A percentile compares a stretch with the other conserved stretches of the same genome.
Conservation (phyloP, 768 basidiomycete genomes). For the Gymnopilus junonius region DNA sequence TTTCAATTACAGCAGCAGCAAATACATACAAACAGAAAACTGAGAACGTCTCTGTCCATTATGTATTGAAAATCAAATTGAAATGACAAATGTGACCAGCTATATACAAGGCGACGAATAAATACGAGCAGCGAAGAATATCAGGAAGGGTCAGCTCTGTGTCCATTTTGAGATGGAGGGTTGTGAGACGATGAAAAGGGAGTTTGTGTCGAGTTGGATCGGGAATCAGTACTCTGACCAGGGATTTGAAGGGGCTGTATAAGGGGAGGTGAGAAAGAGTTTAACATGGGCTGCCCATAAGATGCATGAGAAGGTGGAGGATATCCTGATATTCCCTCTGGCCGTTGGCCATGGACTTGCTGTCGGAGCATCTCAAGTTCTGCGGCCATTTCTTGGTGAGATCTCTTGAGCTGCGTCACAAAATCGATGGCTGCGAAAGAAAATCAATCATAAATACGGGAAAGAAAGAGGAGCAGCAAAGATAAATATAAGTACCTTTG, state of each 20-base stretch:
- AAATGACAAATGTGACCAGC: not conserved
- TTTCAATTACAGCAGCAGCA: not conserved
- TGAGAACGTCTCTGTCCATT: too few species aligned
- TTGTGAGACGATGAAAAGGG: constrained; percentile 48
- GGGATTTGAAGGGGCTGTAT: constrained; percentile 48
- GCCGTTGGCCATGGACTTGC: constrained; percentile 69
- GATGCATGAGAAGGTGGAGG: constrained; percentile 49
- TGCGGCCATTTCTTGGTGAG: constrained; percentile 74
- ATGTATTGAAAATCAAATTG: not conserved
- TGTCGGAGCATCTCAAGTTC: constrained; percentile 81
- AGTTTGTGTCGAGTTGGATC: constrained; percentile 69
- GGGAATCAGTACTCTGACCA: constrained; percentile 42
- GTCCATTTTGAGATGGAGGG: constrained; percentile 48
- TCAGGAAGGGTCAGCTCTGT: constrained; percentile 41
- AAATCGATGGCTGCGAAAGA: constrained; percentile 78
- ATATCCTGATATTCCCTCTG: constrained; percentile 58
- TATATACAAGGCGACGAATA: constrained; percentile 4
- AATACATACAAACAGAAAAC: not conserved
- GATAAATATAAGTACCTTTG: constrained; percentile 63
- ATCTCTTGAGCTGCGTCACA: constrained; percentile 77
- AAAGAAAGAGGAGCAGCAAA: constrained; percentile 8
- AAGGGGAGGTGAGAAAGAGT: constrained; percentile 50
- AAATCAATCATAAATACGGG: constrained; percentile 1
- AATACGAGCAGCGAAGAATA: constrained; percentile 8
- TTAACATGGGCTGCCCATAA: constrained; percentile 50